Evolutionary conservation across 345 rosid genomes (phyloP), one percentile per base, ranked within the genome.

Genomic region (Mallotus nudiflorus): DNA sequence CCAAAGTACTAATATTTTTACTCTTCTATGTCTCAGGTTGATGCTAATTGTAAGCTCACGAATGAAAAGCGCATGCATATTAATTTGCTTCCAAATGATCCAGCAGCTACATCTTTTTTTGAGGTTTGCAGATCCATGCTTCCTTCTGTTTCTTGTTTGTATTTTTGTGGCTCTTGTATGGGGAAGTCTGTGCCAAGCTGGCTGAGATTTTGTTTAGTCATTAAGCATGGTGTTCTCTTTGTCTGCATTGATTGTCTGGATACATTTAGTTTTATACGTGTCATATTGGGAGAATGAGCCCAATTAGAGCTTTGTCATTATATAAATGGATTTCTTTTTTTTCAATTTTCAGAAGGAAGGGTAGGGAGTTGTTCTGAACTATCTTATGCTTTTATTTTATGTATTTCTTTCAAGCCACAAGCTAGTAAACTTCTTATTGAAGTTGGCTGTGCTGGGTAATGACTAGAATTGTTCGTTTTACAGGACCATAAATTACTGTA

Each of bases 41-140:
- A 87, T 56, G 85, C 89, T 33, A 90, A 87, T 82, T 75, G 83
- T 18, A 76, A 78, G 73, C 88, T 83, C 75, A 85, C 85, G 12
- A 90, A 88, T 82, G 79, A 75, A 77, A 85, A 66, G 75, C 96
- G 99, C 35, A 71, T 75, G 33, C 82, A 79, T 0, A 60, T 85
- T 65, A 73, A 76, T 73, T 90, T 86, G 81, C 85, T 84, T 66
- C 98, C 94, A 24, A 95, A 86, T 73, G 91, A 89, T 73, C 85
- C 82, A 46, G 89, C 92, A 33, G 85, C 91, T 16, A 76, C 82
- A 39, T 82, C 84, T 63, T 83, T 88, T 70, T 86, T 88, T 29
- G 85, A 89, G 97, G 97, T 89, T 31, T 65, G 67, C 15, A 15
- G 0, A 27, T 45, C 24, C 1, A 3, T 54, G 46, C 60, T 28